Base-by-base conservation (phyloP, 129 eudicot species). In the Chrysanthemum makinoi region DNA sequence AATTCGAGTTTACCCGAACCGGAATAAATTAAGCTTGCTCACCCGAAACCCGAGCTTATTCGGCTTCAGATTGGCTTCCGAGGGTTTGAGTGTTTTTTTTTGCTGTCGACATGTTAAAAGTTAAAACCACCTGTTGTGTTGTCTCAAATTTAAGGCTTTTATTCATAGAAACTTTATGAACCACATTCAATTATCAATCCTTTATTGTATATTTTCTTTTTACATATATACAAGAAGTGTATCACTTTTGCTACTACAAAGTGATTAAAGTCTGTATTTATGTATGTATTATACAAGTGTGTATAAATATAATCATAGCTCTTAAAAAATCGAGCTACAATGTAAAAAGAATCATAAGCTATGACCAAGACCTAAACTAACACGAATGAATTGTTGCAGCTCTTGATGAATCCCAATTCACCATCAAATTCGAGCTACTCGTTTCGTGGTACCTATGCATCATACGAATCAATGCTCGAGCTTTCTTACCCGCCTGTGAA, bases 401-500 rank as follows among this genome's bases (percentile, higher is more conserved):
- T 79, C 89, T 69, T 68, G 86, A 56, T 59, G 80, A 65, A 81
- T 77, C 70, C 82, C 83, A 78, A 59, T 74, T 69, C 54, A 33
- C 76, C 66, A 76, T 51, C 77, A 78, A 33, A 22, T 74, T 63
- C 4, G 90, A 83, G 17, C 92, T 71, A 30, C 86, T 82, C 13
- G 92, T 77, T 60, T 91, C 97, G 6, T 74, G 83, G 64, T 75
- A 88, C 53, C 73, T 70, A 44, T 91, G 97, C 65, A 91, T 62
- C 33, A 85, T 80, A n/a, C 79, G 86, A 39, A 91, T 85, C 62
- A 91, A 77, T 4, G 85, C 66, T 24, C 91, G 82, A 14, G 91
- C 83, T 70, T 87, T 91, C 73, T 77, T 85, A 16, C 83, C 83
- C 1, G 79, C 89, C 16, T 82, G 89, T 2, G 84, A 60, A 3